A percentile compares a stretch with the other conserved stretches of the same genome.
Evolutionary conservation across 768 basidiomycete species (phyloP).

Genomic region (Obba rivulosa): DNA sequence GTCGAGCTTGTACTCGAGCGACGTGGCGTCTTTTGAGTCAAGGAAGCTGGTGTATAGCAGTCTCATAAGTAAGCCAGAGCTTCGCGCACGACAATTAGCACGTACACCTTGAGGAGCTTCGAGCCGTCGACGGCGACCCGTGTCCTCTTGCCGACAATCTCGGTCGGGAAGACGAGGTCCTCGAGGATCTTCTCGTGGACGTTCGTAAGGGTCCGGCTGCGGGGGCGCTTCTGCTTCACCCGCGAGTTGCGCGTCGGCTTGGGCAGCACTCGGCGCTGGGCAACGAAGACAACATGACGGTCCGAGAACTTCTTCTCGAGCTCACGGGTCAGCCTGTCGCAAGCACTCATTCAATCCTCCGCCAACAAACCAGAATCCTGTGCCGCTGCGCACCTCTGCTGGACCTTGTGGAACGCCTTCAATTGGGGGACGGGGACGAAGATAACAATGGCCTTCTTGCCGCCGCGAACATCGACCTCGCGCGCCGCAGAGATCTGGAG

Average conservation of each 20-base stretch:
- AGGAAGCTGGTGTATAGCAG: conserved; percentile 60
- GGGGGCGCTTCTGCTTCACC: conserved; percentile 93
- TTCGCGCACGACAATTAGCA: conserved; percentile 18
- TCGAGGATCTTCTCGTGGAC: conserved; percentile 99
- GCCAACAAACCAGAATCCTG: neutral
- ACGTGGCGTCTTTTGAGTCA: conserved; percentile 96
- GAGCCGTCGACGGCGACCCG: conserved; percentile 90
- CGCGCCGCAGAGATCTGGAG: conserved; percentile 98
- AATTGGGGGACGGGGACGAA: conserved; percentile 97
- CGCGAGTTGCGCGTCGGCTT: conserved; percentile 94
- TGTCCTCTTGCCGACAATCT: conserved; percentile 98
- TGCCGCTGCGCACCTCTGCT: conserved; percentile 66
- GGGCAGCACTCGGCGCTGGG: conserved; percentile 96
- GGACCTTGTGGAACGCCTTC: conserved; percentile 98
- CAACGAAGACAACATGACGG: conserved; percentile 97
- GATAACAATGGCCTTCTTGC: conserved; percentile 98
- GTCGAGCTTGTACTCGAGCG: conserved; percentile 99
- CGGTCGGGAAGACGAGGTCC: conserved; percentile 97
- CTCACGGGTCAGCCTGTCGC: conserved; percentile 85
- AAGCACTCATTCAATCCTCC: conserved; percentile 2
- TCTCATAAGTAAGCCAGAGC: conserved; percentile 4
- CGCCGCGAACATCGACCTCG: conserved; percentile 98
- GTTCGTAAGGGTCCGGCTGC: conserved; percentile 91
- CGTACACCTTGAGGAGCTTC: conserved; percentile 96
- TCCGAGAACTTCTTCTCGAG: conserved; percentile 99